A percentile compares a stretch with the other conserved stretches of the same genome.
Evolutionary conservation across 78 protist species (phyloP).

Genomic region (Dictyostelium discoideum): DNA sequence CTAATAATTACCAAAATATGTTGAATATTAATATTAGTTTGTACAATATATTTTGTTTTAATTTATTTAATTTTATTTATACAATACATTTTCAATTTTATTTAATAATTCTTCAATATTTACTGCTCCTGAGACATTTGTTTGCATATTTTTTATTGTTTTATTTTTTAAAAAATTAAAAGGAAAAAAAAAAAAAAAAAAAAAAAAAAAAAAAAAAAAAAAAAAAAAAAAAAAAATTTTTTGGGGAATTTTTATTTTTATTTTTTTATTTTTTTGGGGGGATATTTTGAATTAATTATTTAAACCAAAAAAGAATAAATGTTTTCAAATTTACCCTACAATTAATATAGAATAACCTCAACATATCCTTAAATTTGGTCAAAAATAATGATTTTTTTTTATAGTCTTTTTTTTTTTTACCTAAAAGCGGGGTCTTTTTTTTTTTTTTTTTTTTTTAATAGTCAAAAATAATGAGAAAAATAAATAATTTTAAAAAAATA

Average conservation of each 20-base stretch:
- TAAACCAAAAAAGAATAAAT: too few relatives aligned
- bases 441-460: too few relatives aligned
- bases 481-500: not conserved
- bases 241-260: not conserved
- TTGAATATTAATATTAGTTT: not conserved
- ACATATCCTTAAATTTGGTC: too few relatives aligned
- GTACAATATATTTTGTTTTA: not conserved
- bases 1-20: not conserved
- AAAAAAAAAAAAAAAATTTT: not conserved
- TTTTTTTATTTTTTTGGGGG: not conserved
- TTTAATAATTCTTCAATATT: not conserved
- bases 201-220: not conserved
- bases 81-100: conserved; percentile 6
- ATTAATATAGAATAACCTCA: too few relatives aligned
- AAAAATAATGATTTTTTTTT: too few relatives aligned
- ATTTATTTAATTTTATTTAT: not conserved
- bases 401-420: too few relatives aligned
- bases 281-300: too few relatives aligned
- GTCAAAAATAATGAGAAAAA: too few relatives aligned
- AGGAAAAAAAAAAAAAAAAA: not conserved
- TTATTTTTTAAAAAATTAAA: not conserved
- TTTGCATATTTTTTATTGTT: not conserved
- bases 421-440: too few relatives aligned
- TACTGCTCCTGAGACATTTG: not conserved
- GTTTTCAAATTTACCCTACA: too few relatives aligned